phyloP scores from a whole-genome alignment of 2,329 filamentous ascomycete genomes.

The Penicillium sp. region DNA sequence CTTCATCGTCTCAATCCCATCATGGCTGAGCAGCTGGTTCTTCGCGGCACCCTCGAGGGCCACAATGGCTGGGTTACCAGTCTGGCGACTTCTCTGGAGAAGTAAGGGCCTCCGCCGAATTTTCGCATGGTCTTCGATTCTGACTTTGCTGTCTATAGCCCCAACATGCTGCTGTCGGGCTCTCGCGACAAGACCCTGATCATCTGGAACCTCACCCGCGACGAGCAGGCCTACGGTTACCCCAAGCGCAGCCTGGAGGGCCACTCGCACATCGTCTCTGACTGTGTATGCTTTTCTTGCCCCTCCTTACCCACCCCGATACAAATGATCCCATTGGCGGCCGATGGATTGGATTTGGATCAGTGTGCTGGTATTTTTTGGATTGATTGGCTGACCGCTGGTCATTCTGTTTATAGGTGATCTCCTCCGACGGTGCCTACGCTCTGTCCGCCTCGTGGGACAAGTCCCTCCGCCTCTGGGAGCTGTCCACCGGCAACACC shows the following conservation, averaged over 20 bases:
- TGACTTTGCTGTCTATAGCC: constrained; percentile 53
- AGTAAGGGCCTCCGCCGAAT: constrained; percentile 54
- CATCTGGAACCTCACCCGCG: constrained; percentile 99
- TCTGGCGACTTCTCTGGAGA: constrained; percentile 97
- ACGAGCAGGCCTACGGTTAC: constrained; percentile 97
- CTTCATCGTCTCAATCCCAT: constrained; percentile 40
- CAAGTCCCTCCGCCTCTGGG: constrained; percentile 99
- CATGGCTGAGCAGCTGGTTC: constrained; percentile 92
- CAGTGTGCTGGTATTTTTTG: constrained; percentile 4
- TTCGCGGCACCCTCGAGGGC: constrained; percentile 96
- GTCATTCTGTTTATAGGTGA: constrained; percentile 59
- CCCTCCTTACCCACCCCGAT: constrained; percentile 6
- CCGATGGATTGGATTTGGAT: constrained; percentile 10
- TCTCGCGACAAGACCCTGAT: constrained; percentile 98
- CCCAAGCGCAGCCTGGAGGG: constrained; percentile 98
- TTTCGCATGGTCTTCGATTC: constrained; percentile 28
- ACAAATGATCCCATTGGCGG: no score
- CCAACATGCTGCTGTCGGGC: constrained; percentile 98
- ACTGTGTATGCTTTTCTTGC: constrained; percentile 72
- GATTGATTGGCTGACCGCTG: constrained; percentile 26
- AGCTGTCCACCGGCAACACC: constrained; percentile 93
- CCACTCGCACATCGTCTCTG: constrained; percentile 99
- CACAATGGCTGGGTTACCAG: constrained; percentile 99
- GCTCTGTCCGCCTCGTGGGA: constrained; percentile 98
- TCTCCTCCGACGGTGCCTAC: constrained; percentile 99